phyloP scores from a whole-genome alignment of 176 grass and related monocot species.

The Triticum aestivum region IWGSC_CS_RefSeq_v2.1 NC_057795.1:442526453-442526952 shows the following conservation, averaged over 20 bases:
- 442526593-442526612: background rate
- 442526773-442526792: background rate
- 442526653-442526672: background rate
- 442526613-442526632: background rate
- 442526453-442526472: background rate
- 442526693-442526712: background rate
- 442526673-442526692: background rate
- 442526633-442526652: background rate
- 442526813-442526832: conserved; percentile 7
- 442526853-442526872: background rate
- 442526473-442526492: background rate
- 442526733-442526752: background rate
- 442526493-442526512: background rate
- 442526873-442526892: background rate
- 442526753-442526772: background rate
- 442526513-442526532: background rate
- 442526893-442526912: background rate
- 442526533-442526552: conserved; percentile 1
- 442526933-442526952: background rate
- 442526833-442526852: background rate
- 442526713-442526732: background rate
- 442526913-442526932: background rate
- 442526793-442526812: conserved; percentile 1
- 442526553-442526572: background rate
- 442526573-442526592: background rate